These are phyloP conservation scores for Sambucus nigra DNA, from an alignment of 129 eudicot species.

Conservation along the genomic window DNA sequence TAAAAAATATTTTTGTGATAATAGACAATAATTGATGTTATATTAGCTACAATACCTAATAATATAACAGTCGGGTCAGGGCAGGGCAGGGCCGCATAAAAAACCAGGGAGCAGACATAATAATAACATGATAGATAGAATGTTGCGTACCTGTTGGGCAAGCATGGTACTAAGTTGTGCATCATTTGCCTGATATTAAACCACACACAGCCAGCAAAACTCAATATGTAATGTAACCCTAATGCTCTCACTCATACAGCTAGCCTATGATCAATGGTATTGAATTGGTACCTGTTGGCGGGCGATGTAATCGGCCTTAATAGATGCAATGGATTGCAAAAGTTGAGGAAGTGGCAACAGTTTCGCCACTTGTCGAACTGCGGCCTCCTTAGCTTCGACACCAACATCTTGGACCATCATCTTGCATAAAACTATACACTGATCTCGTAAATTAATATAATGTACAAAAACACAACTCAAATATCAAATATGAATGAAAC, in stretches of 20 bases:
- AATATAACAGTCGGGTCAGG: no score
- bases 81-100: no score
- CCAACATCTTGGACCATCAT: conserved; percentile 98
- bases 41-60: no score
- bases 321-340: conserved; percentile 72
- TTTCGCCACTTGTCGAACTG: conserved; percentile 97
- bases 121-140: no score
- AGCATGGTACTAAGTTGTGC: conserved; percentile 99
- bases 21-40: no score
- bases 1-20: no score
- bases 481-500: no score
- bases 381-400: conserved; percentile 88
- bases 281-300: conserved; percentile 69
- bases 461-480: not conserved
- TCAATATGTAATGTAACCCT: not conserved
- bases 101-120: no score
- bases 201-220: conserved; percentile 9
- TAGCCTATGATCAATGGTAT: not conserved
- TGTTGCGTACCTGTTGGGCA: conserved; percentile 75
- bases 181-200: conserved; percentile 76
- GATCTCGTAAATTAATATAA: not conserved
- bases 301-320: conserved; percentile 90
- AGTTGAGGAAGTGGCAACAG: conserved; percentile 88
- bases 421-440: conserved; percentile 13
- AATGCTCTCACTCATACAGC: not conserved